Evolutionary conservation across 2,329 filamentous ascomycete genomes (phyloP).

Genomic region (Colletotrichum phormii): DNA sequence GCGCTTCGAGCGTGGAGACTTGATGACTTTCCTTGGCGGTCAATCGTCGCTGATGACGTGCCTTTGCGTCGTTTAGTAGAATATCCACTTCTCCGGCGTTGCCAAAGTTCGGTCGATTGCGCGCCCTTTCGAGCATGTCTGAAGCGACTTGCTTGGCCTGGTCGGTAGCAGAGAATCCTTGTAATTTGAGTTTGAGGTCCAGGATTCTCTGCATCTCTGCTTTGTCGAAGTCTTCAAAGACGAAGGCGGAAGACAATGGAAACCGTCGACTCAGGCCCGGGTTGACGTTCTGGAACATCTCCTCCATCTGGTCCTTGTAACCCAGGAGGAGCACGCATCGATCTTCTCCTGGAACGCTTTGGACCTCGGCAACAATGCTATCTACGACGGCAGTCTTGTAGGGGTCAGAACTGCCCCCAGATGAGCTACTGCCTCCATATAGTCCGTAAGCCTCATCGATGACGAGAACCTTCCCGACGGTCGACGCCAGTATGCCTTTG

Average conservation of each 20-base stretch:
- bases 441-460: constrained; percentile 86
- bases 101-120: constrained; percentile 75
- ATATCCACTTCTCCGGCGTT: constrained; percentile 82
- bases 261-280: constrained; percentile 77
- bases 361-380: constrained; percentile 79
- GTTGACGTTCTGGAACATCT: constrained; percentile 81
- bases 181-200: constrained; percentile 69
- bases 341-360: constrained; percentile 77
- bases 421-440: constrained; percentile 50
- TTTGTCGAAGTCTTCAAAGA: constrained; percentile 76
- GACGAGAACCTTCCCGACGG: constrained; percentile 79
- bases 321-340: constrained; percentile 78
- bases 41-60: constrained; percentile 38
- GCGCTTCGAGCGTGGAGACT: constrained; percentile 43
- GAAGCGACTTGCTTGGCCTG: constrained; percentile 65
- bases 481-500: constrained; percentile 75
- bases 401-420: constrained; percentile 41
- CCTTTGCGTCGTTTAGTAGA: constrained; percentile 60
- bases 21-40: constrained; percentile 23
- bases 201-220: constrained; percentile 70
- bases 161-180: constrained; percentile 64
- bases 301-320: constrained; percentile 75
- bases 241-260: constrained; percentile 70
- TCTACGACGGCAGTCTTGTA: constrained; percentile 77
- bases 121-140: constrained; percentile 69